Base-by-base conservation (phyloP, 495 filamentous ascomycete genomes). In the Neurospora tetrasperma region DNA sequence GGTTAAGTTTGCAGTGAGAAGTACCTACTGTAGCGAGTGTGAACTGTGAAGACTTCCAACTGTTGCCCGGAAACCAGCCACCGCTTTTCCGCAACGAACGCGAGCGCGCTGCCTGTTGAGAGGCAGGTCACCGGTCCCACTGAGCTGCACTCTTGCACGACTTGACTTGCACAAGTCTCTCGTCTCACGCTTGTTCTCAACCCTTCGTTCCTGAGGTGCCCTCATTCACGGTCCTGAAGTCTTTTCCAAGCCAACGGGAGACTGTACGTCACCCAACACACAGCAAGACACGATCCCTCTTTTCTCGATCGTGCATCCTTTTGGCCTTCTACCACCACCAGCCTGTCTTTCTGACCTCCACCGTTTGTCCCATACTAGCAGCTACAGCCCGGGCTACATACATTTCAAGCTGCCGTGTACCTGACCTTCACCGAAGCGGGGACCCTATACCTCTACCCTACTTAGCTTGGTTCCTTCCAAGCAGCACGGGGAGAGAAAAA, bases 271-370 rank as follows among this genome's bases (percentile, higher is more conserved):
- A 62, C 54, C 12, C 54, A 62, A 62, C 12, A 62, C 54, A n/a
- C n/a, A n/a, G n/a, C n/a, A n/a, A n/a, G n/a, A n/a, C n/a, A 62
- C 54, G 54, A 73, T 73, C 11, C 27, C 23, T 14, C 23, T 10
- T 59, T 69, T 70, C 71, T 70, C 66, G 20, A 70, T 69, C 31
- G 23, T 46, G 23, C 70, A 71, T 46, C 69, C 16, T 40, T 40
- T 70, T 43, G 68, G 38, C 46, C 14, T 38, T n/a, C 48, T 42
- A 16, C 35, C 42, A 31, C 27, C 27, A 31, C 27, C 27, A 4
- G 44, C 35, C 35, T 6, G 35, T 54, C 20, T 72, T 69, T 72
- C 27, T 44, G 54, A 35, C 40, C 38, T 31, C 42, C 31, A 62
- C 23, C 20, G 20, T 3, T 3, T 62, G 27, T 62, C 27, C 23